Evolutionary conservation across 1,139 yeast species (phyloP).

Genomic region (Meyerozyma smithsonii): DNA sequence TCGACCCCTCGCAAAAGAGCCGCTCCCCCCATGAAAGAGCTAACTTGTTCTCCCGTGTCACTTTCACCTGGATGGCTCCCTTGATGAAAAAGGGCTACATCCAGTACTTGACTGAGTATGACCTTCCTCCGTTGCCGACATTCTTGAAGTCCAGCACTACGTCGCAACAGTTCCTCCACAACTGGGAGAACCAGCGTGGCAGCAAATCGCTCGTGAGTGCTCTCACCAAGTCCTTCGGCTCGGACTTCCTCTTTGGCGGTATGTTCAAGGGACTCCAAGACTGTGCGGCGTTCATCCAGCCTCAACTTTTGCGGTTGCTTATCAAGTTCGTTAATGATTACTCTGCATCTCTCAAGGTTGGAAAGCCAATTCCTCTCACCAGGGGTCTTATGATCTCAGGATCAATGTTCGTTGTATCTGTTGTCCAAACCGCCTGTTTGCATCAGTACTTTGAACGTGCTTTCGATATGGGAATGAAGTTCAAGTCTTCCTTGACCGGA

Average conservation of each 20-base stretch:
- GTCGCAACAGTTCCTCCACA: conserved; percentile 45
- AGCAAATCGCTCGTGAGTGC: conserved; percentile 67
- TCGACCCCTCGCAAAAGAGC: conserved; percentile 32
- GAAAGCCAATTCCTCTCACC: conserved; percentile 54
- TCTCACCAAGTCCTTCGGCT: conserved; percentile 65
- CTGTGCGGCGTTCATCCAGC: conserved; percentile 78
- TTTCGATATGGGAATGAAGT: conserved; percentile 86
- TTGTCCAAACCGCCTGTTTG: conserved; percentile 75
- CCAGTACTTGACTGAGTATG: conserved; percentile 67
- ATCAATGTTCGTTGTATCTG: conserved; percentile 79
- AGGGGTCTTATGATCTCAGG: conserved; percentile 80
- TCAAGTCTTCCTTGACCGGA: conserved; percentile 75
- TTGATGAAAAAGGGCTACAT: conserved; percentile 82
- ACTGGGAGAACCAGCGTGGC: conserved; percentile 50
- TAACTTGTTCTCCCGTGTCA: conserved; percentile 70
- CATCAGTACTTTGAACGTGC: conserved; percentile 93
- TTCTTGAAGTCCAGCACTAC: conserved; percentile 53
- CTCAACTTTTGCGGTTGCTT: conserved; percentile 71
- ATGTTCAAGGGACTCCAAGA: conserved; percentile 79
- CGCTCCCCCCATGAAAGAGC: conserved; percentile 71
- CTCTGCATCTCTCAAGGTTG: conserved; percentile 31
- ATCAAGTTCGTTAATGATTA: conserved; percentile 83
- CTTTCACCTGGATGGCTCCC: conserved; percentile 91
- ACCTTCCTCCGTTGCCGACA: conserved; percentile 76
- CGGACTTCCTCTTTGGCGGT: conserved; percentile 65